Conservation (phyloP, 768 basidiomycete species). For the Xanthoconium stramineum region DNA sequence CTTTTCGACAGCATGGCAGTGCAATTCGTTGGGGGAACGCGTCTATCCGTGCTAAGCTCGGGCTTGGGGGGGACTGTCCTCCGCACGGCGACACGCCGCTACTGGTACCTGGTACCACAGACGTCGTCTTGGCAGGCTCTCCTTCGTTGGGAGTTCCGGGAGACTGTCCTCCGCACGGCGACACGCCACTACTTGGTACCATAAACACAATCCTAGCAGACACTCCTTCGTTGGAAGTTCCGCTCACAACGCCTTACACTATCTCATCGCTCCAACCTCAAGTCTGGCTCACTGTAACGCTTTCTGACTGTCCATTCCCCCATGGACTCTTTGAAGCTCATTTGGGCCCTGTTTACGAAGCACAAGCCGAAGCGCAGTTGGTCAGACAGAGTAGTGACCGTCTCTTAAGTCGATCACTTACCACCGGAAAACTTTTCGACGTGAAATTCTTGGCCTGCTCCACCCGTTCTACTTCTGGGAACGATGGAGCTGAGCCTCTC, state of each 20-base stretch:
- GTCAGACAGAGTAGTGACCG: conserved; percentile 5
- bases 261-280: neutral
- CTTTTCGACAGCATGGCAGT: conserved; percentile 6
- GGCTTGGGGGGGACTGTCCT: too few species aligned
- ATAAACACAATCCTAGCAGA: conserved; percentile 4
- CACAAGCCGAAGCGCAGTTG: neutral
- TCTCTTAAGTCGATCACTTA: conserved; percentile 12
- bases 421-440: conserved; percentile 18
- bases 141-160: too few species aligned
- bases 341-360: neutral
- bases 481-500: neutral
- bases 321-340: conserved; percentile 12
- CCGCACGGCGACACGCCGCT: too few species aligned
- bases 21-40: conserved; percentile 10
- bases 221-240: neutral
- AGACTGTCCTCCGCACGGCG: too few species aligned
- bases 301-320: conserved; percentile 14
- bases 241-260: neutral
- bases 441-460: conserved; percentile 18
- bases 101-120: neutral
- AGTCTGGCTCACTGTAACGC: conserved; percentile 13
- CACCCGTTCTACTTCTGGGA: neutral
- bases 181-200: too few species aligned
- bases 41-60: conserved; percentile 11
- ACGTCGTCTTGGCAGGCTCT: conserved; percentile 1